phyloP scores from a whole-genome alignment of 768 basidiomycete species.

The Austroboletus festivus region DNA sequence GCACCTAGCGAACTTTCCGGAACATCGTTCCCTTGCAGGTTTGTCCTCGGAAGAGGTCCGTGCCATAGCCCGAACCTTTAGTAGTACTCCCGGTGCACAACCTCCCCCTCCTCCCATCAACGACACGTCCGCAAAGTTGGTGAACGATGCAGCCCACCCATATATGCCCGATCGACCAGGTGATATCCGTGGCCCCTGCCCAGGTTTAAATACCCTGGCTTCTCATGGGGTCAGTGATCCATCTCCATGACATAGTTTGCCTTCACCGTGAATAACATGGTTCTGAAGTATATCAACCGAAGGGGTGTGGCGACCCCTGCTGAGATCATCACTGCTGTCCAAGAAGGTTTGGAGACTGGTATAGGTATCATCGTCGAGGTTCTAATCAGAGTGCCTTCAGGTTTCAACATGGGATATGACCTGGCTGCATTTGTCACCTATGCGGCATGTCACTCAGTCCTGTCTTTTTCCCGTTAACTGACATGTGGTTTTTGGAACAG shows the following conservation, averaged over 20 bases:
- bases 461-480: neutral
- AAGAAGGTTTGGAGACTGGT: slow-evolving; percentile 13
- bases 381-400: slow-evolving; percentile 1
- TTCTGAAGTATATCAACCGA: slow-evolving; percentile 16
- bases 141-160: slow-evolving; percentile 19
- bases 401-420: slow-evolving; percentile 25
- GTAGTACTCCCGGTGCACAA: slow-evolving; percentile 22
- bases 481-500: slow-evolving; percentile 2
- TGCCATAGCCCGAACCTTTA: slow-evolving; percentile 11
- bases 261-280: neutral
- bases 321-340: slow-evolving; percentile 23
- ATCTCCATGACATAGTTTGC: neutral
- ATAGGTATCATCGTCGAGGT: neutral
- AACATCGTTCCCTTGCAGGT: slow-evolving; percentile 22
- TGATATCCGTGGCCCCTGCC: slow-evolving; percentile 26
- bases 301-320: slow-evolving; percentile 21
- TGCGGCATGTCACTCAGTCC: slow-evolving; percentile 6
- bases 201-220: slow-evolving; percentile 25
- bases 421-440: slow-evolving; percentile 22
- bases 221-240: slow-evolving; percentile 24
- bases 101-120: slow-evolving; percentile 21
- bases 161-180: slow-evolving; percentile 10
- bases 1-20: slow-evolving; percentile 14
- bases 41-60: slow-evolving; percentile 16
- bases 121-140: slow-evolving; percentile 23